phyloP scores from a whole-genome alignment of 73 alveolate genomes.

The Paramecium caudatum region DNA sequence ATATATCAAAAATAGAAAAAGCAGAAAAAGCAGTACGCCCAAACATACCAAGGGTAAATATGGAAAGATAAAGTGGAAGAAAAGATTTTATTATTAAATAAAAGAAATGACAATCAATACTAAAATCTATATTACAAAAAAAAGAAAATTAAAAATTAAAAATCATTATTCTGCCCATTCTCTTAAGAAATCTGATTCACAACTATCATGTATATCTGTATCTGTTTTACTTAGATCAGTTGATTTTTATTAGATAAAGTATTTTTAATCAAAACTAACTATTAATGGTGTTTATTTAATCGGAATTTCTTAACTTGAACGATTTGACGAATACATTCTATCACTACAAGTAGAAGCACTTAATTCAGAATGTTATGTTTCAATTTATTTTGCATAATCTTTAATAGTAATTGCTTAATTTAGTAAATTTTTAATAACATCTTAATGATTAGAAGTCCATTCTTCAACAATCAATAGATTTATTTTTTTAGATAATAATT shows the following conservation, averaged over 20 bases:
- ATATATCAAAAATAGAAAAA: conserved; percentile 75
- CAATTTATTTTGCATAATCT: conserved; percentile 30
- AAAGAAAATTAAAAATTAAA: not conserved
- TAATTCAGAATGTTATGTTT: conserved; percentile 7
- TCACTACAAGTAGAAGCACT: conserved; percentile 63
- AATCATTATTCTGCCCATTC: conserved; percentile 48
- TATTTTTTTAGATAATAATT: conserved; percentile 11
- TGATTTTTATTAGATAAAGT: not conserved
- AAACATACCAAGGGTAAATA: conserved; percentile 75
- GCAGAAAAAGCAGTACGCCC: conserved; percentile 79
- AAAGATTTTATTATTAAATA: conserved; percentile 6
- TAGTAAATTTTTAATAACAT: not conserved
- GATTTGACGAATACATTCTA: conserved; percentile 6
- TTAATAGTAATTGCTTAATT: conserved; percentile 47
- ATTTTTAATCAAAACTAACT: conserved; percentile 60
- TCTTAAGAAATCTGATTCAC: conserved; percentile 58
- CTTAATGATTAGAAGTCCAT: conserved; percentile 42
- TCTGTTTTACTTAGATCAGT: not conserved
- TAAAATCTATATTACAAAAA: not conserved
- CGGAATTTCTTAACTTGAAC: conserved; percentile 47
- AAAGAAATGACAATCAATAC: not conserved
- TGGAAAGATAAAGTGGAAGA: conserved; percentile 32
- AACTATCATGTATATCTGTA: conserved; percentile 61
- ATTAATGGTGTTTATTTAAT: conserved; percentile 43
- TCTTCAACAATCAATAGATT: conserved; percentile 6